These are phyloP conservation scores for Cyclotella sp. DNA, from an alignment of 108 stramenopile species.

Conservation along the genomic window DNA sequence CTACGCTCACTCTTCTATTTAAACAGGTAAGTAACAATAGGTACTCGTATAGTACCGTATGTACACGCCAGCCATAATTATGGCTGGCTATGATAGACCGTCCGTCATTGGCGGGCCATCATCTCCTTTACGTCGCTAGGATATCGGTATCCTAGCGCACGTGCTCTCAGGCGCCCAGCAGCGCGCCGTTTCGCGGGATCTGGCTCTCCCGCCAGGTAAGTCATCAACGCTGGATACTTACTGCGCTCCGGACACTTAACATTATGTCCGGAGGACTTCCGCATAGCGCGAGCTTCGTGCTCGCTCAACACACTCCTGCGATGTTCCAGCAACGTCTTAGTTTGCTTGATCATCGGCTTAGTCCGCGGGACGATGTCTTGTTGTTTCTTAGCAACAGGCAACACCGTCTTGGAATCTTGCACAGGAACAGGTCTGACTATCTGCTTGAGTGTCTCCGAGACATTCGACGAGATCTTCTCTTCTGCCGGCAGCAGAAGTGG, in stretches of 20 bases:
- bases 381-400: not conserved
- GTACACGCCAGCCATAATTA: conserved; percentile 2
- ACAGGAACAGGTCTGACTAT: not conserved
- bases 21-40: conserved; percentile 4
- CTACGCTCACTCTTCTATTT: not conserved
- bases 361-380: not conserved
- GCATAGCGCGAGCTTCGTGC: not conserved
- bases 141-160: conserved; percentile 3
- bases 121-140: conserved; percentile 4
- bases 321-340: conserved; percentile 4
- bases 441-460: conserved; percentile 1
- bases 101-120: conserved; percentile 6
- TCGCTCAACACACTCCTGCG: conserved; percentile 14
- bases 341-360: conserved; percentile 10
- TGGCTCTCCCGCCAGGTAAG: not conserved
- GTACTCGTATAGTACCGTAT: conserved; percentile 5
- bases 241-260: conserved; percentile 8
- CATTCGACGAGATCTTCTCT: conserved; percentile 3
- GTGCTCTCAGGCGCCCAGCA: conserved; percentile 2
- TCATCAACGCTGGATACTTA: conserved; percentile 5
- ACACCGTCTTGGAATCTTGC: conserved; percentile 1
- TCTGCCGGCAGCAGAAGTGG: conserved; percentile 9
- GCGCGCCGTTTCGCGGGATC: conserved; percentile 3
- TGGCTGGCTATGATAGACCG: not conserved
- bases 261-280: not conserved